These are phyloP conservation scores for Baudoinia panamericana DNA, from an alignment of 495 filamentous ascomycete genomes.

Conservation along the genomic window DNA sequence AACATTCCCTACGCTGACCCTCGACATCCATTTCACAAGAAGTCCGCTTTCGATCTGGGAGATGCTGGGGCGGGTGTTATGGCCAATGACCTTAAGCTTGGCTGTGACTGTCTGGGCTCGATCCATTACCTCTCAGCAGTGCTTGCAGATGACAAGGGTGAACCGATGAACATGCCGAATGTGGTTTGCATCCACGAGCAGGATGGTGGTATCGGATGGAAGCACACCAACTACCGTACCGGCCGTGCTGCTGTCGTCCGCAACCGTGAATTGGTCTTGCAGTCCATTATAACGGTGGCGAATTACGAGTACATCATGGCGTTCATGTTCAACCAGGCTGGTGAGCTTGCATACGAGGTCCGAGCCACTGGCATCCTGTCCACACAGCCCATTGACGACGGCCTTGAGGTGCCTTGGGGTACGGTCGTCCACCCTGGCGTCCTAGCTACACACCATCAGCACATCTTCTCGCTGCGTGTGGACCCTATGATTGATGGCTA, in stretches of 20 bases:
- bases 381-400: slow-evolving; percentile 66
- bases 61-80: slow-evolving; percentile 61
- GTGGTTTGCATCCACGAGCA: slow-evolving; percentile 71
- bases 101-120: slow-evolving; percentile 44
- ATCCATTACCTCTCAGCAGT: slow-evolving; percentile 61
- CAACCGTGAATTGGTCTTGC: slow-evolving; percentile 56
- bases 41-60: slow-evolving; percentile 67
- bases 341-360: slow-evolving; percentile 66
- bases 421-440: slow-evolving; percentile 81
- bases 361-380: slow-evolving; percentile 73
- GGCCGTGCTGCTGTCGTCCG: slow-evolving; percentile 52
- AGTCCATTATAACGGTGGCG: slow-evolving; percentile 46
- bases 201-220: slow-evolving; percentile 62
- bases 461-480: slow-evolving; percentile 79
- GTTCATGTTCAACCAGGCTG: slow-evolving; percentile 77
- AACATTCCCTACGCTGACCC: slow-evolving; percentile 67
- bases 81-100: slow-evolving; percentile 55
- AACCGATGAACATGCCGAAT: slow-evolving; percentile 49
- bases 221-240: slow-evolving; percentile 73
- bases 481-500: slow-evolving; percentile 72
- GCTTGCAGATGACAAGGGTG: slow-evolving; percentile 43
- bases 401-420: slow-evolving; percentile 56
- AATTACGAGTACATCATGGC: slow-evolving; percentile 64
- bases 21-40: slow-evolving; percentile 58
- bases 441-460: slow-evolving; percentile 65